Conservation (phyloP, 1,139 yeast species). For the Entelexis sorbosivorans region DNA sequence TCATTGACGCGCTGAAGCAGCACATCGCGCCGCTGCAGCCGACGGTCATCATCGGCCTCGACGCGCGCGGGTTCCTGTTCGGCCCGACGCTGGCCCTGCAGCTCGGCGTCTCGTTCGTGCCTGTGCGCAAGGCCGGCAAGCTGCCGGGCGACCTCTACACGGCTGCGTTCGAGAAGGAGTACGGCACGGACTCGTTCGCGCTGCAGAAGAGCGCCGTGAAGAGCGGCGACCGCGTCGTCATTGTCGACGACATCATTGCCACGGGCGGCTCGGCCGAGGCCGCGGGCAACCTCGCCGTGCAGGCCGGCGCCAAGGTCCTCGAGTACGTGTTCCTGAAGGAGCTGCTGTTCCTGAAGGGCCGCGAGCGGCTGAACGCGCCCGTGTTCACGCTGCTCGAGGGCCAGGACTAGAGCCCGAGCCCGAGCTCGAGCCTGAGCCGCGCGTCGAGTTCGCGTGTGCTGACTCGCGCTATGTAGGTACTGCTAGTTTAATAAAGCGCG, state of each 20-base stretch:
- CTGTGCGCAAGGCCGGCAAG: conserved; percentile 90
- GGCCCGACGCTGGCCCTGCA: conserved; percentile 93
- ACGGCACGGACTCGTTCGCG: conserved; percentile 79
- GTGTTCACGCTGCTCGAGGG: conserved; percentile 80
- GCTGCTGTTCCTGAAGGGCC: conserved; percentile 86
- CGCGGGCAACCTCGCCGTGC: conserved; percentile 73
- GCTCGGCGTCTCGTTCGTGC: conserved; percentile 80
- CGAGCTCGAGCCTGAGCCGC: too few species aligned
- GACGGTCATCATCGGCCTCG: conserved; percentile 88
- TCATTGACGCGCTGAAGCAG: conserved; percentile 67
- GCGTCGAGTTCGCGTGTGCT: too few species aligned
- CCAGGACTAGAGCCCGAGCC: conserved; percentile 33
- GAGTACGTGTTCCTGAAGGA: conserved; percentile 88
- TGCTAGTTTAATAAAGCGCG: too few species aligned
- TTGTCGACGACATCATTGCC: conserved; percentile 94
- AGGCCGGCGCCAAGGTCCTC: conserved; percentile 55
- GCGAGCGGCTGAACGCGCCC: conserved; percentile 76
- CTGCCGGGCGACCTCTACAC: conserved; percentile 72
- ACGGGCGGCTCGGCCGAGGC: conserved; percentile 95
- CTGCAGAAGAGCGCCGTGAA: conserved; percentile 68
- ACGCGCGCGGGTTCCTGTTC: conserved; percentile 90
- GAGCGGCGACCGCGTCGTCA: conserved; percentile 69
- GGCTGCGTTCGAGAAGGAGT: conserved; percentile 79
- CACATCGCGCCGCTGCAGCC: conserved; percentile 55
- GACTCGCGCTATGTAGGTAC: too few species aligned